Evolutionary conservation across 257 asterid genomes (phyloP).

Genomic region (Penstemon davidsonii): DNA sequence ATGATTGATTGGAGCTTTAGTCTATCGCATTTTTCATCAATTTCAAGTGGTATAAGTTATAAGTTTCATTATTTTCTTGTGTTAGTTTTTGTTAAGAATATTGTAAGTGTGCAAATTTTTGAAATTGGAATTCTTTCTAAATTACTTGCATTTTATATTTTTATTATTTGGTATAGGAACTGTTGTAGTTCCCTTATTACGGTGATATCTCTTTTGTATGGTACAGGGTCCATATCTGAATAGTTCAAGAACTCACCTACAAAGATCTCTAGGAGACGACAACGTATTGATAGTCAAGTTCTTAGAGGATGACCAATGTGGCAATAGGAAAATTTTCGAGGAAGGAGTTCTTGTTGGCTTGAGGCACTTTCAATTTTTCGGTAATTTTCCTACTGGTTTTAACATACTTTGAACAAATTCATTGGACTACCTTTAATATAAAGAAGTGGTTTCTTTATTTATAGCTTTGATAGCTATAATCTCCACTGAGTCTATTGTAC

Average conservation of each 20-base stretch:
- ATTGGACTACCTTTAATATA: no score
- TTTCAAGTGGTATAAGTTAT: not conserved
- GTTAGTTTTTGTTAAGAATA: not conserved
- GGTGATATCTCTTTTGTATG: not conserved
- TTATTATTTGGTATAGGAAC: slow-evolving; percentile 6
- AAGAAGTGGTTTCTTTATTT: not conserved
- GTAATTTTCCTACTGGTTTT: slow-evolving; percentile 32
- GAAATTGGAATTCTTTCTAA: not conserved
- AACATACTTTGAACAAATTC: no score
- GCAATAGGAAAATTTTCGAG: slow-evolving; percentile 34
- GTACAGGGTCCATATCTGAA: slow-evolving; percentile 75
- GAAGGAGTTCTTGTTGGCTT: slow-evolving; percentile 75
- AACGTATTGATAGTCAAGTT: slow-evolving; percentile 68
- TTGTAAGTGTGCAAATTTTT: slow-evolving; percentile 8
- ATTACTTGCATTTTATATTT: not conserved
- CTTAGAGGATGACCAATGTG: slow-evolving; percentile 33
- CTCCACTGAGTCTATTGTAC: slow-evolving; percentile 29
- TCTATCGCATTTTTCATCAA: not conserved
- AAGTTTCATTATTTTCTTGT: not conserved
- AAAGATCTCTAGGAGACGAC: slow-evolving; percentile 68
- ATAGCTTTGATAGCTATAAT: not conserved
- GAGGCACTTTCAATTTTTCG: slow-evolving; percentile 67
- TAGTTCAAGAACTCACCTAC: slow-evolving; percentile 64
- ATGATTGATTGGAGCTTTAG: not conserved
- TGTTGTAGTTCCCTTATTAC: not conserved